These are phyloP conservation scores for Syncephalastrum racemosum DNA, from an alignment of 371 early-diverging fungal genomes.

Conservation along the genomic window DNA sequence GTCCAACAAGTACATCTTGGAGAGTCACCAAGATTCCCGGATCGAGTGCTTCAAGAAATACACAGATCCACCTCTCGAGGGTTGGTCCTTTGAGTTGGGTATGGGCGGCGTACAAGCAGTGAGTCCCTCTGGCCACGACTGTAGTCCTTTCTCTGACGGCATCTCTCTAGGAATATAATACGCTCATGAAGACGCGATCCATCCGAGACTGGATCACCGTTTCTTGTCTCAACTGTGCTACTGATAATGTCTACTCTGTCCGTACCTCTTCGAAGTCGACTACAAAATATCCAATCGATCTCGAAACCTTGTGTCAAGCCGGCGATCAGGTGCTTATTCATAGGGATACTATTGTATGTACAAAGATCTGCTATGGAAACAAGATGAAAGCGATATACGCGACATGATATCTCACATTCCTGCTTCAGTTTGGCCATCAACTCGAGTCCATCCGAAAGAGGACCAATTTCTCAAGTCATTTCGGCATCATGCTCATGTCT, in stretches of 20 bases:
- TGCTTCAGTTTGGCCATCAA: slow-evolving; percentile 8
- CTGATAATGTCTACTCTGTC: slow-evolving; percentile 36
- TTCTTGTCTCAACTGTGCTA: slow-evolving; percentile 32
- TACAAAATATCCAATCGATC: slow-evolving; percentile 13
- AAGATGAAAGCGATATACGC: slow-evolving; percentile 1
- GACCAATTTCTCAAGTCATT: slow-evolving; percentile 22
- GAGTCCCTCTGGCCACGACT: slow-evolving; percentile 7
- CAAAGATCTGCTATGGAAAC: slow-evolving; percentile 18
- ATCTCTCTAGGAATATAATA: slow-evolving; percentile 17
- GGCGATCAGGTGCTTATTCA: slow-evolving; percentile 27
- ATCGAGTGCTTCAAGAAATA: slow-evolving; percentile 13
- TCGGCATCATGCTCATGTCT: slow-evolving; percentile 25
- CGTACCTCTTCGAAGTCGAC: background rate
- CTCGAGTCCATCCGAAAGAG: slow-evolving; percentile 18
- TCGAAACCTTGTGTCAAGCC: slow-evolving; percentile 8
- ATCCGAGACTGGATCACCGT: slow-evolving; percentile 28
- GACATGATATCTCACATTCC: slow-evolving; percentile 1
- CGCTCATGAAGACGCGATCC: slow-evolving; percentile 14
- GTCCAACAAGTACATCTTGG: slow-evolving; percentile 28
- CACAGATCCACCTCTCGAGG: slow-evolving; percentile 23
- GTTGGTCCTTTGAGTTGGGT: slow-evolving; percentile 41
- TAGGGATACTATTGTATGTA: slow-evolving; percentile 15
- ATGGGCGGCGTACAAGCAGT: slow-evolving; percentile 41
- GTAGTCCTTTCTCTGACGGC: slow-evolving; percentile 2
- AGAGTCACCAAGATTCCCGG: slow-evolving; percentile 31